A percentile compares a stretch with the other conserved stretches of the same genome.
phyloP scores from a whole-genome alignment of 352 stramenopile genomes.

The Pythium folliculosum region DNA sequence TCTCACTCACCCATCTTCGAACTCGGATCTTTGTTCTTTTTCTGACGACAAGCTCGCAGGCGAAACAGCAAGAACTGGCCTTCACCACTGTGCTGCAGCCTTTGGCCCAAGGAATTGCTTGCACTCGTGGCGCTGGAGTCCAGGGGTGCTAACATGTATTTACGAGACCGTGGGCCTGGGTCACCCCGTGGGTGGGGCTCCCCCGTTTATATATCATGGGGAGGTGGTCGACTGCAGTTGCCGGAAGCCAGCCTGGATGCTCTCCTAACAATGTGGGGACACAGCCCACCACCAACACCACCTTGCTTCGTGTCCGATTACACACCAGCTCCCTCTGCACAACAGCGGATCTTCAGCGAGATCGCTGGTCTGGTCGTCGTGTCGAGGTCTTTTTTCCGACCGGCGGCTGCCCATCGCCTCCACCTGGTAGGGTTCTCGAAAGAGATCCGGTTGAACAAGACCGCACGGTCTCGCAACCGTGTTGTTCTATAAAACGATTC shows the following conservation, averaged over 20 bases:
- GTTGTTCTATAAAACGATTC: background rate
- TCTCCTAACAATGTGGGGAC: too few species aligned
- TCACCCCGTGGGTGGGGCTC: too few species aligned
- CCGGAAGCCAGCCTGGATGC: too few species aligned
- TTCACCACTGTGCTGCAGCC: background rate
- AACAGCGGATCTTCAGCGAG: background rate
- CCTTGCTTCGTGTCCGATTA: conserved; percentile 4
- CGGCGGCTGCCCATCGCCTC: conserved; percentile 6
- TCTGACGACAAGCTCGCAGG: background rate
- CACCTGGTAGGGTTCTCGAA: conserved; percentile 24
- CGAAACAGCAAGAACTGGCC: background rate
- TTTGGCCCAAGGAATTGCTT: background rate
- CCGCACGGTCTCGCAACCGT: background rate
- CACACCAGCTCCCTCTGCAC: background rate
- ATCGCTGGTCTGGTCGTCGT: background rate
- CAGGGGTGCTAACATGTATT: too few species aligned
- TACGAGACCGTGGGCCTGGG: background rate
- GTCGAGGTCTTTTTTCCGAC: conserved; percentile 1
- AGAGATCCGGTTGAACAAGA: conserved; percentile 22
- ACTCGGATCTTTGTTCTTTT: conserved; percentile 9
- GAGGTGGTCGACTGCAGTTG: too few species aligned
- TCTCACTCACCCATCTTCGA: too few species aligned
- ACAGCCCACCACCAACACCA: background rate
- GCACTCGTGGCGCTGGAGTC: too few species aligned
- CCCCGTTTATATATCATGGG: background rate